Evolutionary conservation across 352 stramenopile species (phyloP).

Genomic region (Globisporangium nodosum): DNA sequence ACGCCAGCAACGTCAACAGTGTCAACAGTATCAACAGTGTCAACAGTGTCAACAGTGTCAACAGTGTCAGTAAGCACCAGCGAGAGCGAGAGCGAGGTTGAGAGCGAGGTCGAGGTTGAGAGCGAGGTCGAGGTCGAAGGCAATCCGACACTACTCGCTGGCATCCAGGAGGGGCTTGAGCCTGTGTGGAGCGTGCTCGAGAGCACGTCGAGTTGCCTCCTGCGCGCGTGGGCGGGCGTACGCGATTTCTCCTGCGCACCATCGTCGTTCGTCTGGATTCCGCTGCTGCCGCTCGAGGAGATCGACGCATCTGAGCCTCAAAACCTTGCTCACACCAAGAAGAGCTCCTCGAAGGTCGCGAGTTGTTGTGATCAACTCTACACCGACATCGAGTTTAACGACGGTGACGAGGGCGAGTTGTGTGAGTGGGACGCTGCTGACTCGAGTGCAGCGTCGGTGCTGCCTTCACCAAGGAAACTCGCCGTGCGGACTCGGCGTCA

Average conservation of each 20-base stretch:
- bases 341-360: background rate
- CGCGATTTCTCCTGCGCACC: slow-evolving; percentile 2
- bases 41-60: background rate
- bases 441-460: background rate
- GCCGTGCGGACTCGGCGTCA: slow-evolving; percentile 14
- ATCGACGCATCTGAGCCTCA: background rate
- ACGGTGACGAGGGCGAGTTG: background rate
- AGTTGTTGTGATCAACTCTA: background rate
- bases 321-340: background rate
- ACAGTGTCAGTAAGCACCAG: too few relatives aligned
- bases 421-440: background rate
- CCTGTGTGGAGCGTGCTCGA: slow-evolving; percentile 8
- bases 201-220: slow-evolving; percentile 7
- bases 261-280: slow-evolving; percentile 2
- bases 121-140: background rate
- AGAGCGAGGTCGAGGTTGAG: too few relatives aligned
- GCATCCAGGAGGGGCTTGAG: slow-evolving; percentile 11
- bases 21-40: background rate
- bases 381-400: slow-evolving; percentile 4
- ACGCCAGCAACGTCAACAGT: background rate
- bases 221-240: slow-evolving; percentile 1
- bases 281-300: background rate
- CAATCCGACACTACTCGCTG: slow-evolving; percentile 9
- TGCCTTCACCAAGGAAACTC: background rate
- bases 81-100: too few relatives aligned